A percentile compares a stretch with the other conserved stretches of the same genome.
phyloP scores from a whole-genome alignment of 2,329 filamentous ascomycete species.

The Thermoascus crustaceus region DNA sequence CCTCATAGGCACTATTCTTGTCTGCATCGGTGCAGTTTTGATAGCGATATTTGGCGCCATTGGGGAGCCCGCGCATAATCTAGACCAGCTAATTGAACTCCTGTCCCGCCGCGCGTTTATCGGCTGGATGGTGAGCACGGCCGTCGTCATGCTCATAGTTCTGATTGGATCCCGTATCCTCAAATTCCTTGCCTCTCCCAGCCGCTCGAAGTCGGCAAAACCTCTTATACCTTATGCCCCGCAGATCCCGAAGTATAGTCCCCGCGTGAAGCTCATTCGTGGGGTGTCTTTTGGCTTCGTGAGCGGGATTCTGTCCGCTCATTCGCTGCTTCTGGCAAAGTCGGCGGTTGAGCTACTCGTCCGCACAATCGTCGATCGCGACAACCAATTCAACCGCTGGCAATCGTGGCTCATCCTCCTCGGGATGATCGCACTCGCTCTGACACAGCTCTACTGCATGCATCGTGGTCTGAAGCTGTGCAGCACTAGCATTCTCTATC shows the following conservation, averaged over 20 bases:
- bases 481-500: conserved; percentile 91
- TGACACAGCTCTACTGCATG: conserved; percentile 90
- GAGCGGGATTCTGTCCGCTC: conserved; percentile 87
- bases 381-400: conserved; percentile 93
- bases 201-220: conserved; percentile 23
- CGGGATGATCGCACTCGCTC: conserved; percentile 68
- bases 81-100: conserved; percentile 71
- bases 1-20: conserved; percentile 79
- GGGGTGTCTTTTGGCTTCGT: conserved; percentile 85
- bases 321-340: conserved; percentile 88
- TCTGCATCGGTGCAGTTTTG: conserved; percentile 77
- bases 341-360: conserved; percentile 93
- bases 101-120: conserved; percentile 69
- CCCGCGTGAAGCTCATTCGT: conserved; percentile 64
- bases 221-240: conserved; percentile 39
- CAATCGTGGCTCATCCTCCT: conserved; percentile 88
- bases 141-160: conserved; percentile 61
- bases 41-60: conserved; percentile 94
- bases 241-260: conserved; percentile 36
- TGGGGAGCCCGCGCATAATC: conserved; percentile 79
- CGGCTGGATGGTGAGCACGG: conserved; percentile 79
- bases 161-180: conserved; percentile 49
- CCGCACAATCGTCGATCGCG: conserved; percentile 70
- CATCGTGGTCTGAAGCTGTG: conserved; percentile 89
- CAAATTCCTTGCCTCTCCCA: conserved; percentile 28